Conservation (phyloP, 768 basidiomycete genomes). For the Tephrocybe sp. region DNA sequence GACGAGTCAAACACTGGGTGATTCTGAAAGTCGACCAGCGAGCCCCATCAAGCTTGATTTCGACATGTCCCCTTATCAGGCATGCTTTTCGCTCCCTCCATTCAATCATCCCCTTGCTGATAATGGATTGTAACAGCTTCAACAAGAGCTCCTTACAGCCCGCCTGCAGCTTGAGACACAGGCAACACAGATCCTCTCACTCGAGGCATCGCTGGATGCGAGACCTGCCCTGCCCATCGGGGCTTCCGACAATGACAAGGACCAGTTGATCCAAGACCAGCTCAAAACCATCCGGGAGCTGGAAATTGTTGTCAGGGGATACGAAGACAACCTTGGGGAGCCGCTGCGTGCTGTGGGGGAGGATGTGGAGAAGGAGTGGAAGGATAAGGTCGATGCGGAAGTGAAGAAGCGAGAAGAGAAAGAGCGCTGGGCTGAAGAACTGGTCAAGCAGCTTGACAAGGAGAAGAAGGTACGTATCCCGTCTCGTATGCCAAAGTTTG, state of each 20-base stretch:
- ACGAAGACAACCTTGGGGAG: slow-evolving; percentile 73
- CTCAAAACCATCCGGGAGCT: slow-evolving; percentile 75
- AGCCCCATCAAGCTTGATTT: slow-evolving; percentile 91
- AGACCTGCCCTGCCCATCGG: slow-evolving; percentile 66
- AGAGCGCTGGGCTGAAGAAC: slow-evolving; percentile 71
- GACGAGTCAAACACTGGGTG: slow-evolving; percentile 82
- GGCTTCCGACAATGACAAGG: slow-evolving; percentile 74
- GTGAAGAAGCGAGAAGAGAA: slow-evolving; percentile 61
- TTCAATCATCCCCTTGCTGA: neutral
- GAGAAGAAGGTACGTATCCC: slow-evolving; percentile 60
- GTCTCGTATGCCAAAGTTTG: slow-evolving; percentile 1
- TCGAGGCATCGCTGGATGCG: slow-evolving; percentile 74
- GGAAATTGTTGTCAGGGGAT: slow-evolving; percentile 67
- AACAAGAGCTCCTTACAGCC: slow-evolving; percentile 84
- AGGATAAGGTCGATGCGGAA: slow-evolving; percentile 58
- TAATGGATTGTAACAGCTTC: slow-evolving; percentile 47
- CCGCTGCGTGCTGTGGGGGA: slow-evolving; percentile 64
- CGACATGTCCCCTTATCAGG: slow-evolving; percentile 86
- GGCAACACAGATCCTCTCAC: slow-evolving; percentile 77
- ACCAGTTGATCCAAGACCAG: slow-evolving; percentile 71
- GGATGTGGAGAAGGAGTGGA: slow-evolving; percentile 77
- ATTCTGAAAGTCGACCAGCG: slow-evolving; percentile 68
- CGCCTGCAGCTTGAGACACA: slow-evolving; percentile 80
- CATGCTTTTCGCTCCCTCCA: slow-evolving; percentile 25
- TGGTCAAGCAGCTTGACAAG: slow-evolving; percentile 75